Evolutionary conservation across 441 rosid genomes (phyloP), one percentile per base, ranked within the genome.

Genomic region (Bruguiera hainesii): DNA sequence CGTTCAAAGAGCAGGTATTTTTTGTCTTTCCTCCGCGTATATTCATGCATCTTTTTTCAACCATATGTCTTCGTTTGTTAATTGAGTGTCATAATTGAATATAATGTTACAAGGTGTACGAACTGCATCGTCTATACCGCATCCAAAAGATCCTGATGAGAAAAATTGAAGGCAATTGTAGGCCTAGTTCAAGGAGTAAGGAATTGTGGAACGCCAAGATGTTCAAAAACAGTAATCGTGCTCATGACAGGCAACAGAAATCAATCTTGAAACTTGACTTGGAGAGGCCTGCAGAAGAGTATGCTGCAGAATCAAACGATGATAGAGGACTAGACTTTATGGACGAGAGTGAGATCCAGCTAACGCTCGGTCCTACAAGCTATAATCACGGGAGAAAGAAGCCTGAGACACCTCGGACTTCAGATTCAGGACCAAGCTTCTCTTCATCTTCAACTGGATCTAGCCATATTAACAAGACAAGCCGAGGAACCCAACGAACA

Each of bases 1-100:
- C 97, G 51, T 95, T 95, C 83, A 95, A 82, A 83, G 84, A 90
- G 72, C 99, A 95, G 95, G 99, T 89, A 73, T 25, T 63, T n/a
- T 33, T 19, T 26, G 23, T 18, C 19, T 39, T 48, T n/a, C 49
- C 23, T 3, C 18, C 23, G 18, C 57, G 11, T 16, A 7, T 39
- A 5, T 39, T 25, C 31, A 8, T 8, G 25, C 2, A 18, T 67
- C 9, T 50, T 46, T 25, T 31, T 57, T 6, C n/a, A 20, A 25
- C 26, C 3, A 7, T 58, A 6, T 15, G 20, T 55, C n/a, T 11
- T 19, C 19, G 6, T 33, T 19, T 56, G 21, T 39, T 3, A 7
- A 23, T 31, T 25, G 8, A 10, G 25, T 19, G 33, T 71, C 42
- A 33, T 56, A n/a, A 39, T 57, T 48, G n/a, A 58, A 39, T 37